Base-by-base conservation (phyloP, 768 basidiomycete genomes). In the Phylloporus sp. region DNA sequence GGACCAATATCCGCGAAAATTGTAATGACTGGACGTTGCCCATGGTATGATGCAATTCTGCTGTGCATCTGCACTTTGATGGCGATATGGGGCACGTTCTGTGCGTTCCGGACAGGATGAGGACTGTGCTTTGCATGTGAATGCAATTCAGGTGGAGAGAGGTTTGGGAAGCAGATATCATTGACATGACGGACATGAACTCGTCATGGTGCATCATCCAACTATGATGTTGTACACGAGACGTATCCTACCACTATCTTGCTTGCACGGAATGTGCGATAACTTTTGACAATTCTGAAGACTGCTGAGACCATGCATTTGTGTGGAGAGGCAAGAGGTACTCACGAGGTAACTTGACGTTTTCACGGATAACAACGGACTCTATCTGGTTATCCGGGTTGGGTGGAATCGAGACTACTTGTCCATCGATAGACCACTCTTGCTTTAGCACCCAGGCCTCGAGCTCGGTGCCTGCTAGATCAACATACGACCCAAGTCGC, bases 311-410 rank as follows among this genome's bases (percentile, higher is more conserved):
- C 10, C 26, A 11, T 22, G 29, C 6, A n/a, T 29, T 22, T 36
- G 28, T 7, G n/a, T n/a, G n/a, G n/a, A 52, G 27, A 23, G 32
- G 24, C 16, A 42, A 24, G 50, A 54, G 11, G 32, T 13, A 76
- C 90, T 58, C 72, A 91, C 91, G 91, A 52, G 85, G 81, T 56
- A 93, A 74, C 66, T 84, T 86, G 62, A 93, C 85, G 59, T 76
- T 80, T 70, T 93, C 91, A 67, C 89, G 88, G 23, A 91, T 86
- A 44, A 93, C 78, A 1, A 88, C 86, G 0, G 91, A 87, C 61
- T 88, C 84, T 59, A 92, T 88, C 62, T 90, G 88, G 68, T 93
- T 93, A 70, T 93, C 91, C 13, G 86, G 85, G 68, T 92, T 93
- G 39, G 84, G 79, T 22, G 91, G 91, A 49, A 93, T 74, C 15